Conservation (phyloP, 169 alveolate species). For the Plasmodium vinckei region DNA sequence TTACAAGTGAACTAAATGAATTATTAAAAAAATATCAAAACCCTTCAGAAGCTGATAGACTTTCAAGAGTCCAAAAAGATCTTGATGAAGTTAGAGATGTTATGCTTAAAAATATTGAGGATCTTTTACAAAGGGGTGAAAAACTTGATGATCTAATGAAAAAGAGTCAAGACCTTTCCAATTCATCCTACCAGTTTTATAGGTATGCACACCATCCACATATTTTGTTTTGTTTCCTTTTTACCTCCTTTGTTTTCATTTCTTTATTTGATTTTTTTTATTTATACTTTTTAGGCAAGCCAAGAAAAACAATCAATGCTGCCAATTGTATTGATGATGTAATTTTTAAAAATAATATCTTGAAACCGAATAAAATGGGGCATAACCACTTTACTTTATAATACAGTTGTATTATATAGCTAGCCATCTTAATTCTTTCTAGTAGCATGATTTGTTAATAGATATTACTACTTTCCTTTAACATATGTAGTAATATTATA, state of each 20-base stretch:
- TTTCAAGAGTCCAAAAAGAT: constrained; percentile 92
- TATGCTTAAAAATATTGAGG: constrained; percentile 86
- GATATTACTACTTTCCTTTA: too few relatives aligned
- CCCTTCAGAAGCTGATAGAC: constrained; percentile 94
- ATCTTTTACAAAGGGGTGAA: constrained; percentile 95
- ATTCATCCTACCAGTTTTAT: constrained; percentile 79
- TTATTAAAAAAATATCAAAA: constrained; percentile 91
- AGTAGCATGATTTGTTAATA: too few relatives aligned
- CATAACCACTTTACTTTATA: too few relatives aligned
- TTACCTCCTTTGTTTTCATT: background rate
- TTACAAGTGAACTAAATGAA: constrained; percentile 87
- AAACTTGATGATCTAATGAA: constrained; percentile 94
- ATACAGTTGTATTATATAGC: too few relatives aligned
- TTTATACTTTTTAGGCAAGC: constrained; percentile 86
- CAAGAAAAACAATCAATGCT: constrained; percentile 93
- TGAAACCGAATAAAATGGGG: too few relatives aligned
- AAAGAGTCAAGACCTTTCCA: constrained; percentile 91
- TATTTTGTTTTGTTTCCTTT: background rate
- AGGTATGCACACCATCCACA: constrained; percentile 6
- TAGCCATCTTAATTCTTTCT: too few relatives aligned
- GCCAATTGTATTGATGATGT: constrained; percentile 83
- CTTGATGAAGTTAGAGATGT: constrained; percentile 92
- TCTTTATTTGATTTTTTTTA: background rate
- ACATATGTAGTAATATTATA: too few relatives aligned
- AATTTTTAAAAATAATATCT: background rate